Conservation (phyloP, 2,329 filamentous ascomycete genomes). For the Tolypocladium tundrense region DNA sequence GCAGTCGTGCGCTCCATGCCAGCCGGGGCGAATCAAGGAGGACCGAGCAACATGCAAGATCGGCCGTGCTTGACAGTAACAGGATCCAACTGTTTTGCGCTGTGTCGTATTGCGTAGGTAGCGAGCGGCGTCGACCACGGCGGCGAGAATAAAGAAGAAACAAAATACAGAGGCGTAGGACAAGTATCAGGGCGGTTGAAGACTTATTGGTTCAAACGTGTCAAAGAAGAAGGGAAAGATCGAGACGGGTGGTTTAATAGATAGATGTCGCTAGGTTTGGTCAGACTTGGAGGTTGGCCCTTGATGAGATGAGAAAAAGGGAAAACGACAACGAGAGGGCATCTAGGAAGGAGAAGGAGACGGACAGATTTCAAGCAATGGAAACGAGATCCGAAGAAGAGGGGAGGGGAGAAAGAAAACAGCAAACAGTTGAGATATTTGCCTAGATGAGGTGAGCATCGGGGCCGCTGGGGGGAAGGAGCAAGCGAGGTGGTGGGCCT, state of each 20-base stretch:
- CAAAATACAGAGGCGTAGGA: no score
- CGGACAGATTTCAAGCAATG: neutral
- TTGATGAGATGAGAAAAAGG: neutral
- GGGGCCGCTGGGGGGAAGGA: neutral
- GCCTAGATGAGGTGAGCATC: neutral
- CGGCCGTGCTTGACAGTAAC: neutral
- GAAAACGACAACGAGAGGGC: neutral
- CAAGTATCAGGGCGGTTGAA: no score
- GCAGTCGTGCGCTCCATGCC: slow-evolving; percentile 18
- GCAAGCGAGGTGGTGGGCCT: neutral
- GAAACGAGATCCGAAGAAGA: neutral
- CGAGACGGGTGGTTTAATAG: neutral
- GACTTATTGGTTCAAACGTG: neutral
- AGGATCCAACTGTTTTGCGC: neutral
- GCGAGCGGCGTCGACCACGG: no score
- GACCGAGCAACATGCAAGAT: neutral
- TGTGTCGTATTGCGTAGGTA: neutral
- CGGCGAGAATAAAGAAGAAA: no score
- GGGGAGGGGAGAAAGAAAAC: neutral
- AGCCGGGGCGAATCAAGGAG: neutral
- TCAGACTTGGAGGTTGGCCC: neutral
- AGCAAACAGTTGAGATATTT: neutral
- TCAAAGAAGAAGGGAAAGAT: neutral
- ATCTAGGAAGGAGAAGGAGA: neutral
- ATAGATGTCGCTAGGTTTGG: neutral